Conservation (phyloP, 805 yeast genomes). For the Pichia occidentalis region DNA sequence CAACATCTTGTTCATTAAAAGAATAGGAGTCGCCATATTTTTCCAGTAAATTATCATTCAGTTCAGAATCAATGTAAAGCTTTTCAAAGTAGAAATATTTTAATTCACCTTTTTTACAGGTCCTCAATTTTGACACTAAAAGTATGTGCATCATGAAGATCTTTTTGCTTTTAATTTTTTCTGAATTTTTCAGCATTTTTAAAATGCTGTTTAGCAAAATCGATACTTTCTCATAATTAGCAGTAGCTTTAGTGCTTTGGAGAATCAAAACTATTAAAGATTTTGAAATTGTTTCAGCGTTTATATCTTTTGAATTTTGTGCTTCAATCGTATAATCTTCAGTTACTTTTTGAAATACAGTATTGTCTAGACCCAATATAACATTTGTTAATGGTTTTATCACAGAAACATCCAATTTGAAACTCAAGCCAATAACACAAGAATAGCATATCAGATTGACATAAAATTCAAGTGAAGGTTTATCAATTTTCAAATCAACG, state of each 20-base stretch:
- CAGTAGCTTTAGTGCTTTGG: not conserved
- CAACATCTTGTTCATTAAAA: too few relatives aligned
- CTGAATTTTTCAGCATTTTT: conserved; percentile 2
- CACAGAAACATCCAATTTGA: conserved; percentile 9
- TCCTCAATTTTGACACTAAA: conserved; percentile 6
- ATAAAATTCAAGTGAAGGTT: conserved; percentile 13
- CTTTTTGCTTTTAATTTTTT: not conserved
- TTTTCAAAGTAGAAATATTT: conserved; percentile 1
- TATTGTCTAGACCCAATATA: conserved; percentile 7
- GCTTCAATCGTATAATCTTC: conserved; percentile 5
- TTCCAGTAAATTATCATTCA: too few relatives aligned
- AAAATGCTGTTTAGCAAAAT: conserved; percentile 1
- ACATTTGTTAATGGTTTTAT: conserved; percentile 8
- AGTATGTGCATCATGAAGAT: conserved; percentile 6
- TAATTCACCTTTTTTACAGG: not conserved
- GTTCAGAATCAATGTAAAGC: not conserved
- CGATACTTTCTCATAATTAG: not conserved
- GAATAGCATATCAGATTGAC: conserved; percentile 16
- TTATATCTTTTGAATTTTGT: conserved; percentile 1
- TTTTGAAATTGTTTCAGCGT: conserved; percentile 4
- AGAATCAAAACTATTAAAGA: conserved; percentile 1
- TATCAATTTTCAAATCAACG: conserved; percentile 15
- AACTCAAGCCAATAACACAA: conserved; percentile 12
- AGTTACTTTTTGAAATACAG: conserved; percentile 5
- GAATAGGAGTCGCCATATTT: too few relatives aligned